A percentile compares a stretch with the other conserved stretches of the same genome.
These are phyloP conservation scores for Rhizoctonia solani DNA, from an alignment of 1,284 basidiomycete genomes.

Conservation along the genomic window DNA sequence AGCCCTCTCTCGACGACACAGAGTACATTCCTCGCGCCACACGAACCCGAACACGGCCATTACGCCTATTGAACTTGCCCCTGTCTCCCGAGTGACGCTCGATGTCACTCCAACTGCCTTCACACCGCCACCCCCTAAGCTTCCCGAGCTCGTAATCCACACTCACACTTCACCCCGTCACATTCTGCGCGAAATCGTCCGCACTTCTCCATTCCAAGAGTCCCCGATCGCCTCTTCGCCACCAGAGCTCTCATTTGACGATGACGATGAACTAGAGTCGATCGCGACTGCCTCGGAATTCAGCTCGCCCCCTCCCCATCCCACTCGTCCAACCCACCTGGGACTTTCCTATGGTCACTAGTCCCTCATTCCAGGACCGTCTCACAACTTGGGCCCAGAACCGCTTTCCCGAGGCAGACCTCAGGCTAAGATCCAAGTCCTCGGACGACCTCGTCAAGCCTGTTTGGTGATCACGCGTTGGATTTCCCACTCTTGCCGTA, in stretches of 20 bases:
- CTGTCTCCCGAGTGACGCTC: neutral
- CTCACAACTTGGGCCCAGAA: constrained; percentile 34
- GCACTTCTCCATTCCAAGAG: neutral
- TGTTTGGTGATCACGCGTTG: constrained; percentile 30
- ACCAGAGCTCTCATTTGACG: constrained; percentile 26
- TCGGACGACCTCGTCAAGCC: constrained; percentile 21
- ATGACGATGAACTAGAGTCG: constrained; percentile 7
- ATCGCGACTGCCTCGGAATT: constrained; percentile 13
- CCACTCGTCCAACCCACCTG: neutral
- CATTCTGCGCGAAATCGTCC: neutral
- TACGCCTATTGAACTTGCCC: constrained; percentile 30
- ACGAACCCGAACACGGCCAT: constrained; percentile 19
- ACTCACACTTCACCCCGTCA: neutral
- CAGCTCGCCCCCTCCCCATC: constrained; percentile 25
- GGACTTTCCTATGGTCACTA: constrained; percentile 11
- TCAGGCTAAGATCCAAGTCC: constrained; percentile 10
- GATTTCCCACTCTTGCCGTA: too few species aligned
- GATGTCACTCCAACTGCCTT: neutral
- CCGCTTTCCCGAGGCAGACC: constrained; percentile 32
- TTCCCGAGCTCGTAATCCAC: neutral
- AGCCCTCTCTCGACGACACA: neutral
- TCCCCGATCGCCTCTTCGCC: constrained; percentile 8
- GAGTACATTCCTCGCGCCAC: constrained; percentile 26
- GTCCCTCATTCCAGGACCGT: constrained; percentile 27
- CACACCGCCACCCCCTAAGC: constrained; percentile 21